Evolutionary conservation across 495 filamentous ascomycete species (phyloP), one percentile per base, ranked within the genome.

Genomic region (Wilcoxina mikolae): DNA sequence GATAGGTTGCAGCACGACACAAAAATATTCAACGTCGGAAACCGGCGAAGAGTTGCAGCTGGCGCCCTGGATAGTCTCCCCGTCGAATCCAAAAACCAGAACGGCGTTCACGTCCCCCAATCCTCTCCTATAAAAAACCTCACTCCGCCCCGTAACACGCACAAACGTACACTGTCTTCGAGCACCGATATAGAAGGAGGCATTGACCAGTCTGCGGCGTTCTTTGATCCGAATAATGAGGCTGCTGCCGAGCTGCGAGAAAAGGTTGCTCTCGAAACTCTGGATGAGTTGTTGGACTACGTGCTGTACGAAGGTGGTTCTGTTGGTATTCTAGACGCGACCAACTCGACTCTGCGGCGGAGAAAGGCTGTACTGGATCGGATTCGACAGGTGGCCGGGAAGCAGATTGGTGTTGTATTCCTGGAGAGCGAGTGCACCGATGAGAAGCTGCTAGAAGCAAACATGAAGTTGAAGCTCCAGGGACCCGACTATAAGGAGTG

Each of bases 401-500:
- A 83, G 39, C 79, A 86, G 48, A 72, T 98, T 26, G 87, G 87
- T 24, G 85, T 98, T 20, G 68, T 98, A 18, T 96, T 95, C 69
- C 80, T 96, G 4, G 91, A 98, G 69, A 93, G 85, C 60, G 81
- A 89, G 51, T 98, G 91, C 68, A 74, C 88, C 55, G 88, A 98
- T 60, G 71, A 80, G 47, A 75, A 77, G 63, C 73, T 98, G 33
- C 74, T 98, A 33, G 91, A 95, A 67, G 84, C 87, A 12, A 98
- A 98, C 61, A 98, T 96, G 90, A 85, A 88, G 18, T 69, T 98
- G 54, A 98, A 98, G 70, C 79, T 98, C n/a, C 51, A 54, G 39
- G 91, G 91, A 2, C 91, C 91, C 1, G 91, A 98, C 67, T 98
- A 98, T 72, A 87, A 83, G 85, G 83, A 58, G 87, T 93, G 64